Percentiles rank a stretch among this genome's conserved stretches.
phyloP scores from a whole-genome alignment of 2,329 filamentous ascomycete species.

The Eutypella sp. region DNA sequence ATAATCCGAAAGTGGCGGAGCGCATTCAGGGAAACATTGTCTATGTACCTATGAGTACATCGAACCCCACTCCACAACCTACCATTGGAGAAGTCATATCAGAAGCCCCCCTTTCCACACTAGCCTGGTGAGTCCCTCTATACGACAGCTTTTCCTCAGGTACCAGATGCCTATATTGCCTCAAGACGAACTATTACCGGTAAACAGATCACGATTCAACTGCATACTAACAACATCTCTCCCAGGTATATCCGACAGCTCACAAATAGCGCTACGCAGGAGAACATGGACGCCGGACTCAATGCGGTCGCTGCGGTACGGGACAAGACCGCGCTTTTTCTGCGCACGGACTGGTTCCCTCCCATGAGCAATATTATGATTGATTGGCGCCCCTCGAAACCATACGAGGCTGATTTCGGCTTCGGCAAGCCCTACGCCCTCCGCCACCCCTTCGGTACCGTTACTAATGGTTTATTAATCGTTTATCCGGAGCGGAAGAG shows the following conservation, averaged over 20 bases:
- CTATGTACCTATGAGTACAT: background rate
- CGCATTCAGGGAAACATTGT: background rate
- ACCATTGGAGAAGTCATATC: background rate
- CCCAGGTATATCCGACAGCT: background rate
- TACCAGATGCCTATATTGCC: too few species aligned
- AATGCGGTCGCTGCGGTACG: background rate
- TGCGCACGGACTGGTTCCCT: slow-evolving; percentile 2
- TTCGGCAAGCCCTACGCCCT: slow-evolving; percentile 12
- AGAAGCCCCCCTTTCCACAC: background rate
- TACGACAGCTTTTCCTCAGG: background rate
- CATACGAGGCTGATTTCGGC: slow-evolving; percentile 14
- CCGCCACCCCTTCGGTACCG: slow-evolving; percentile 10
- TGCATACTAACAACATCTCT: background rate
- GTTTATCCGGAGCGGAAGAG: slow-evolving; percentile 5
- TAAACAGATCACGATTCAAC: too few species aligned
- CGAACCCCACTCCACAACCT: background rate
- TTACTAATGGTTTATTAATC: slow-evolving; percentile 2
- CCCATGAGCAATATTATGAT: slow-evolving; percentile 9
- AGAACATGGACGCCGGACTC: background rate
- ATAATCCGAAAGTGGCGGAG: background rate
- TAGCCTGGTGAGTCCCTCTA: background rate
- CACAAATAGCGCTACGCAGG: slow-evolving; percentile 1
- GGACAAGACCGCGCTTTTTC: slow-evolving; percentile 1
- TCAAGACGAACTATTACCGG: too few species aligned
- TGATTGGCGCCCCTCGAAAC: slow-evolving; percentile 13